Conservation (phyloP, 768 basidiomycete genomes). For the Suillus ampliporus region DNA sequence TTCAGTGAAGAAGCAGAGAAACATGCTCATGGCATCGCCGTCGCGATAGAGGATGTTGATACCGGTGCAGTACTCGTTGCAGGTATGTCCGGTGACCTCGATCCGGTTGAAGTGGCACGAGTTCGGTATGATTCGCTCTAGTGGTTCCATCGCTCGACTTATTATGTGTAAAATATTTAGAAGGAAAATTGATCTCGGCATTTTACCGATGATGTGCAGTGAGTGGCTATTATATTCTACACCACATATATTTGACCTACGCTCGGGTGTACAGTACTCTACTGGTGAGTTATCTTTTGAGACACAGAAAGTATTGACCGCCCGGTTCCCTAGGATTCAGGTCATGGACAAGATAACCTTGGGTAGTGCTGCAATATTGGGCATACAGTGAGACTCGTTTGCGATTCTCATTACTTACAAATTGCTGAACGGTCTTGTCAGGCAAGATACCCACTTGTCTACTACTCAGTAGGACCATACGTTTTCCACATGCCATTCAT, state of each 20-base stretch:
- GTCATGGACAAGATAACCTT: slow-evolving; percentile 82
- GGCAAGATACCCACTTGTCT: slow-evolving; percentile 63
- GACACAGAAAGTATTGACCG: not conserved
- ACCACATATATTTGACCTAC: not conserved
- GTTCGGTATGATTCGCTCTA: slow-evolving; percentile 47
- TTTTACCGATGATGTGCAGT: slow-evolving; percentile 77
- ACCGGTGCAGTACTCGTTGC: slow-evolving; percentile 64
- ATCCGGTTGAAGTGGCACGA: slow-evolving; percentile 55
- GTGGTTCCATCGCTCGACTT: not conserved
- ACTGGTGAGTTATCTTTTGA: slow-evolving; percentile 46
- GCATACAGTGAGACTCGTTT: slow-evolving; percentile 56
- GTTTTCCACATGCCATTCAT: not conserved
- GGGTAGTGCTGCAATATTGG: slow-evolving; percentile 70
- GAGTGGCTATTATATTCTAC: slow-evolving; percentile 34
- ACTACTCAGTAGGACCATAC: slow-evolving; percentile 59
- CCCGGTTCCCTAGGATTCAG: slow-evolving; percentile 57
- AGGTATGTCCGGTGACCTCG: slow-evolving; percentile 48
- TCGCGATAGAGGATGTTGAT: slow-evolving; percentile 58
- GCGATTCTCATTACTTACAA: not conserved
- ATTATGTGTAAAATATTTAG: slow-evolving; percentile 26
- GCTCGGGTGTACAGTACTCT: slow-evolving; percentile 47
- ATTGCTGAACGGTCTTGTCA: slow-evolving; percentile 29
- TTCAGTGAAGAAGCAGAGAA: slow-evolving; percentile 2
- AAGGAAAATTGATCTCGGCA: slow-evolving; percentile 69
- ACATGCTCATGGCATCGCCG: slow-evolving; percentile 28